Percentiles rank a stretch among this genome's conserved stretches.
Evolutionary conservation across 495 filamentous ascomycete species (phyloP).

Genomic region (Rhizodiscina lignyota): DNA sequence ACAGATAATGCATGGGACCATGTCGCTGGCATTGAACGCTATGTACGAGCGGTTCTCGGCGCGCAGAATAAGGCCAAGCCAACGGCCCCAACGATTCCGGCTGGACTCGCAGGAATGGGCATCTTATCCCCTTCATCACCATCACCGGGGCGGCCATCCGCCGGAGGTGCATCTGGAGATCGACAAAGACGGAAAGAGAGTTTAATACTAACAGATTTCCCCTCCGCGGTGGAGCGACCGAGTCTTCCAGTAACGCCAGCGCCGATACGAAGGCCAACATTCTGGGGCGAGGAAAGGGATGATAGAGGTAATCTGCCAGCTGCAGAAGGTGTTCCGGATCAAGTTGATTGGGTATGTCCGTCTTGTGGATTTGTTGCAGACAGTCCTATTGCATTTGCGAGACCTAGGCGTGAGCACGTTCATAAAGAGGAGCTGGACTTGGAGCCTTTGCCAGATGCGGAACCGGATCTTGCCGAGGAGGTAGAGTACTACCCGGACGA

Average conservation of each 20-base stretch:
- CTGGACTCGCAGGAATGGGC: background rate
- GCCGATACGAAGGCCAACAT: slow-evolving; percentile 41
- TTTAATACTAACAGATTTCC: slow-evolving; percentile 70
- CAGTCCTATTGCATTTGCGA: slow-evolving; percentile 9
- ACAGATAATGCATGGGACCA: slow-evolving; percentile 1
- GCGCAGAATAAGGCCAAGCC: slow-evolving; percentile 1
- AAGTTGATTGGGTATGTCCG: slow-evolving; percentile 79
- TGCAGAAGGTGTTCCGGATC: slow-evolving; percentile 67
- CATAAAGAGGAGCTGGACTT: background rate
- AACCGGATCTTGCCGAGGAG: too few relatives aligned
- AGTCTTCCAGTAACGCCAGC: slow-evolving; percentile 85
- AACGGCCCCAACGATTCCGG: background rate
- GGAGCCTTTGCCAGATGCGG: background rate
- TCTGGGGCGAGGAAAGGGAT: slow-evolving; percentile 36
- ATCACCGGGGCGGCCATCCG: background rate
- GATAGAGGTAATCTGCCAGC: slow-evolving; percentile 41
- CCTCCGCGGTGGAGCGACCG: slow-evolving; percentile 64
- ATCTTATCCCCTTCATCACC: slow-evolving; percentile 7
- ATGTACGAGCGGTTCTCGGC: slow-evolving; percentile 1
- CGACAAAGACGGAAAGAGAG: slow-evolving; percentile 28
- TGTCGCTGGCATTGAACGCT: slow-evolving; percentile 1
- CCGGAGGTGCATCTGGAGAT: too few relatives aligned
- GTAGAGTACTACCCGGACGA: too few relatives aligned
- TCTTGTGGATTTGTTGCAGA: slow-evolving; percentile 24
- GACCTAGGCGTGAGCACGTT: background rate